Evolutionary conservation across 208 protist species (phyloP).

Genomic region (Crithidia sp.): DNA sequence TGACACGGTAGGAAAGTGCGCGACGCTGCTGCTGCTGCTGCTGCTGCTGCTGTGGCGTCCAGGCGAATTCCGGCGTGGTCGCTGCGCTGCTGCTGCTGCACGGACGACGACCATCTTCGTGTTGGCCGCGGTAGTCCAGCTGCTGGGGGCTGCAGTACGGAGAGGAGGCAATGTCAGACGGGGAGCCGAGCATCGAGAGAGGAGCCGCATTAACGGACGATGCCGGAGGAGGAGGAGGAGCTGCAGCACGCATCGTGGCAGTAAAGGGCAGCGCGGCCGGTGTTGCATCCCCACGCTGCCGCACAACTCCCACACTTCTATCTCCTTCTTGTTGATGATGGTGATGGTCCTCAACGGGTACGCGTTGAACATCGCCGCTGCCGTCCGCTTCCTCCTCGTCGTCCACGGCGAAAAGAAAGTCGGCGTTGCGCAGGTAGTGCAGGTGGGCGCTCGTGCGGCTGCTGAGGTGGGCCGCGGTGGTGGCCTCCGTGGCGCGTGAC

Average conservation of each 20-base stretch:
- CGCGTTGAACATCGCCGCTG: not conserved
- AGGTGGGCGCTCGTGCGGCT: slow-evolving; percentile 8
- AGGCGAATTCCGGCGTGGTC: not conserved
- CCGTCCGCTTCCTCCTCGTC: not conserved
- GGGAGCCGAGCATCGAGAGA: not conserved
- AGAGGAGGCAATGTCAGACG: not conserved
- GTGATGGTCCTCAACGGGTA: too few species aligned
- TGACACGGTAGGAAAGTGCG: too few species aligned
- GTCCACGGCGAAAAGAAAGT: slow-evolving; percentile 32
- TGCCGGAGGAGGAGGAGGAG: not conserved
- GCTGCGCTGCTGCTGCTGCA: not conserved
- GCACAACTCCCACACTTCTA: not conserved
- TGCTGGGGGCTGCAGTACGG: slow-evolving; percentile 33
- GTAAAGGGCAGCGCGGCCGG: not conserved
- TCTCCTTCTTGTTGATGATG: not conserved
- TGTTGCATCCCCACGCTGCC: not conserved
- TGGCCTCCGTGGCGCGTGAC: not conserved
- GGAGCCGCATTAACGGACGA: not conserved
- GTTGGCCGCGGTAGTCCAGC: not conserved
- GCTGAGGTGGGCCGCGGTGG: not conserved
- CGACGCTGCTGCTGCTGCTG: not conserved
- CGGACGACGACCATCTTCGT: too few species aligned
- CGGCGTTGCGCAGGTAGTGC: slow-evolving; percentile 17
- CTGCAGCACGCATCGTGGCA: not conserved
- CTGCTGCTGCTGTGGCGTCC: not conserved